These are phyloP conservation scores for Byssoonygena ceratinophila DNA, from an alignment of 2,329 filamentous ascomycete species.

Conservation along the genomic window DNA sequence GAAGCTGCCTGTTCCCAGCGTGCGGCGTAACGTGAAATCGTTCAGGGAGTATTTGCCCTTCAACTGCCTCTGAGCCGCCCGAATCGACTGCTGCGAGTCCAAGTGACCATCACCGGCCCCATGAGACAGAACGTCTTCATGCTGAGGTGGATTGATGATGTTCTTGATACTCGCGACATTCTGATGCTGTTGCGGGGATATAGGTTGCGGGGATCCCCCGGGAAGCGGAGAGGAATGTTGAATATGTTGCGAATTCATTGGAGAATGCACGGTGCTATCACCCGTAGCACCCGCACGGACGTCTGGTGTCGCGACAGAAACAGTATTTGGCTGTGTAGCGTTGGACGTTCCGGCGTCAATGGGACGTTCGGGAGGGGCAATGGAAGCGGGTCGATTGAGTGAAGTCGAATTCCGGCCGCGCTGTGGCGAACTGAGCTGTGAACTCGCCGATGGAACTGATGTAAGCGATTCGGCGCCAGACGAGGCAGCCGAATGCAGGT, in stretches of 20 bases:
- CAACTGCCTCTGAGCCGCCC: slow-evolving; percentile 51
- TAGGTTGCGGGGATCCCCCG: slow-evolving; percentile 22
- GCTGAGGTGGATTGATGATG: slow-evolving; percentile 59
- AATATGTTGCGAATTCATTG: slow-evolving; percentile 8
- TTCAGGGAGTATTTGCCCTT: slow-evolving; percentile 94
- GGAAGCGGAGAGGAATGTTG: slow-evolving; percentile 1
- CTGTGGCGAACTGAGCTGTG: slow-evolving; percentile 6
- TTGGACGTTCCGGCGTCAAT: slow-evolving; percentile 5
- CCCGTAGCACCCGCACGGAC: slow-evolving; percentile 8
- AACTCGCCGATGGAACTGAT: slow-evolving; percentile 28
- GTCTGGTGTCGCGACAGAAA: not conserved
- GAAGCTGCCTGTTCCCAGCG: slow-evolving; percentile 92
- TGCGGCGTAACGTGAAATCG: slow-evolving; percentile 84
- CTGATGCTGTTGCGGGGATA: slow-evolving; percentile 30
- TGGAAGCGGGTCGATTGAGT: slow-evolving; percentile 23
- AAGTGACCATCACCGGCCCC: not conserved
- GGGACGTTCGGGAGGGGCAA: slow-evolving; percentile 15
- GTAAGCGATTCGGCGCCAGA: slow-evolving; percentile 56
- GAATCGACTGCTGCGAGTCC: slow-evolving; percentile 19
- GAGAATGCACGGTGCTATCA: slow-evolving; percentile 3
- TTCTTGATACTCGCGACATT: slow-evolving; percentile 74
- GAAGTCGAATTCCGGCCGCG: slow-evolving; percentile 28
- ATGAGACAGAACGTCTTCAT: slow-evolving; percentile 21
- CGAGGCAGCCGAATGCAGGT: slow-evolving; percentile 57
- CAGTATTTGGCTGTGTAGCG: slow-evolving; percentile 1